phyloP scores from a whole-genome alignment of 192 early-diverging fungal genomes.

The Entophlyctis luteolus region DNA sequence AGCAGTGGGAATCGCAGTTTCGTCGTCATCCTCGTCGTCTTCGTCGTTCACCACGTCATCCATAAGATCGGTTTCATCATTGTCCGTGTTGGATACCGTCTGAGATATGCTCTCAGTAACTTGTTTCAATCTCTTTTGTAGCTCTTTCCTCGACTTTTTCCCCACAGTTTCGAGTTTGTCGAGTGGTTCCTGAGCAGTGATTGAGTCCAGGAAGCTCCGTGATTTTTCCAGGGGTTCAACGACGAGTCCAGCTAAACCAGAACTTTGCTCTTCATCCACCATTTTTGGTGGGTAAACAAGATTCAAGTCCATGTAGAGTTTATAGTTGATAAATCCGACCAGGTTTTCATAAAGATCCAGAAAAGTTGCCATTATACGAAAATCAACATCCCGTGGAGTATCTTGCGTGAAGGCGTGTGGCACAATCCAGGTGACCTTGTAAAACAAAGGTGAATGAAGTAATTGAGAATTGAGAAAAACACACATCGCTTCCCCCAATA shows the following conservation, averaged over 20 bases:
- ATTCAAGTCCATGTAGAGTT: slow-evolving; percentile 83
- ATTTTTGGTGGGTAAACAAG: slow-evolving; percentile 88
- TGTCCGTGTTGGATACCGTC: background rate
- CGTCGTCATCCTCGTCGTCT: slow-evolving; percentile 33
- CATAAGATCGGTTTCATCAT: slow-evolving; percentile 18
- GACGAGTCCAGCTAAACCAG: slow-evolving; percentile 62
- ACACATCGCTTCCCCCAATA: slow-evolving; percentile 77
- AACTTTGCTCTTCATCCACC: slow-evolving; percentile 63
- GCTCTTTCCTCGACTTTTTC: slow-evolving; percentile 46
- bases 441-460: background rate
- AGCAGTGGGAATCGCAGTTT: slow-evolving; percentile 32
- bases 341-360: slow-evolving; percentile 92
- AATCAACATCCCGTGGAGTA: slow-evolving; percentile 90
- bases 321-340: slow-evolving; percentile 91
- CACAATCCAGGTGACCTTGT: slow-evolving; percentile 82
- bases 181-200: slow-evolving; percentile 14
- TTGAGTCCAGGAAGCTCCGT: slow-evolving; percentile 35
- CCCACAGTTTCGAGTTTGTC: slow-evolving; percentile 16
- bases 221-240: slow-evolving; percentile 50
- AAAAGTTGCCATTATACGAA: slow-evolving; percentile 95
- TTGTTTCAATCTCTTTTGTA: slow-evolving; percentile 42
- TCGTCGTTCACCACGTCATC: slow-evolving; percentile 29
- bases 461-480: background rate
- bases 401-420: slow-evolving; percentile 92
- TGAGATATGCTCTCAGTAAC: slow-evolving; percentile 40